Evolutionary conservation across 2,329 filamentous ascomycete species (phyloP).

Genomic region (Aspergillus vadensis): DNA sequence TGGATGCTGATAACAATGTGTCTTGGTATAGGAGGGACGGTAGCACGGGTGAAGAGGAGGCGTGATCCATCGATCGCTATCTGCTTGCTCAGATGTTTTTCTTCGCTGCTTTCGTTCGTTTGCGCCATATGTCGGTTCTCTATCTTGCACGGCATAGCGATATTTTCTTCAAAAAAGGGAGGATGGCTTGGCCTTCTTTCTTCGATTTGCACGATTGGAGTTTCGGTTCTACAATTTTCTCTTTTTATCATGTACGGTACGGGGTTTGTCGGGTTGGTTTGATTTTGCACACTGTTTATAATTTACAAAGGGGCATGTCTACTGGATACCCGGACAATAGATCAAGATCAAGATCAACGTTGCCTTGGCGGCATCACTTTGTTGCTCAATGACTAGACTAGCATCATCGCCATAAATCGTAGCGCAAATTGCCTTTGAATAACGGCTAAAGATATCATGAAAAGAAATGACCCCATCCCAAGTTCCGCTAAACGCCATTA

Average conservation of each 20-base stretch:
- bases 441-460: slow-evolving; percentile 14
- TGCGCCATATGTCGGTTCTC: background rate
- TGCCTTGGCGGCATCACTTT: slow-evolving; percentile 7
- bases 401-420: slow-evolving; percentile 9
- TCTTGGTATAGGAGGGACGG: slow-evolving; percentile 44
- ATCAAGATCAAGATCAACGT: slow-evolving; percentile 7
- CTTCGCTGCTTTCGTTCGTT: background rate
- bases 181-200: background rate
- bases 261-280: background rate
- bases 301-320: background rate
- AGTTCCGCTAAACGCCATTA: slow-evolving; percentile 19
- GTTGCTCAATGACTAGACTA: slow-evolving; percentile 2
- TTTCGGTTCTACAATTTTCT: background rate
- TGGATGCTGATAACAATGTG: slow-evolving; percentile 12
- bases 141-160: background rate
- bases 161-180: background rate
- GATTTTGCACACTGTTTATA: background rate
- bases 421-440: slow-evolving; percentile 20
- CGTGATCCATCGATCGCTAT: slow-evolving; percentile 21
- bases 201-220: slow-evolving; percentile 3
- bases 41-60: slow-evolving; percentile 49
- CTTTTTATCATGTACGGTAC: slow-evolving; percentile 2
- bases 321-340: slow-evolving; percentile 7
- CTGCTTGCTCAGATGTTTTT: background rate
- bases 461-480: slow-evolving; percentile 8